phyloP scores from a whole-genome alignment of 495 filamentous ascomycete species.

The Penicillium dipodomyicola region DNA sequence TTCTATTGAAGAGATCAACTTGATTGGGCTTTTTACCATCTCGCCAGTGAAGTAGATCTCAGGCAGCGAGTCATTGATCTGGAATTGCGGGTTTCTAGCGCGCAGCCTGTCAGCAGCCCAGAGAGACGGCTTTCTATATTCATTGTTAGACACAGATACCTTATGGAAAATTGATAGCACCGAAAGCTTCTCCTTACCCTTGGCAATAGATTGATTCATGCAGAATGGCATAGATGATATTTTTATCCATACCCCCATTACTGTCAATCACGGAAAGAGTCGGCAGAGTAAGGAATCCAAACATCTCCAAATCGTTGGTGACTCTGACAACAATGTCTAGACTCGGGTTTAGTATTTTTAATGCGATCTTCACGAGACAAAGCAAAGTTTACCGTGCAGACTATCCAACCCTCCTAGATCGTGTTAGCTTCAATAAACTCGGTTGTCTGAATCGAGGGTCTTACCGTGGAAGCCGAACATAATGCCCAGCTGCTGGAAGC shows the following conservation, averaged over 20 bases:
- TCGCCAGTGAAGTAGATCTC: conserved; percentile 81
- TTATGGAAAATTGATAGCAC: background rate
- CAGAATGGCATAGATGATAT: conserved; percentile 77
- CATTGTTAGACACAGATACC: conserved; percentile 16
- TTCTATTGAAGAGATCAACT: background rate
- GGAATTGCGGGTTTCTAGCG: conserved; percentile 41
- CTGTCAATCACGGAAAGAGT: conserved; percentile 66
- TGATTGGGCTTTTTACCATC: conserved; percentile 53
- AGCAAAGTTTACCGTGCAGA: conserved; percentile 53
- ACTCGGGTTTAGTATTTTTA: conserved; percentile 5
- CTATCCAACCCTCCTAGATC: conserved; percentile 59
- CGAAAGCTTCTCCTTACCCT: conserved; percentile 33
- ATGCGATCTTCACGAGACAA: background rate
- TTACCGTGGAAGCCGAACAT: conserved; percentile 72
- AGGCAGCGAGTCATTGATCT: conserved; percentile 47
- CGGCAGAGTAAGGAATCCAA: conserved; percentile 68
- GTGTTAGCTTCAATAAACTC: conserved; percentile 15
- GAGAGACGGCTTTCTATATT: conserved; percentile 48
- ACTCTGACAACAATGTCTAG: conserved; percentile 66
- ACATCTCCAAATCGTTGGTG: conserved; percentile 65
- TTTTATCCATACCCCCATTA: conserved; percentile 64
- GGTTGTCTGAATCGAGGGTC: conserved; percentile 5
- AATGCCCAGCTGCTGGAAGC: conserved; percentile 74
- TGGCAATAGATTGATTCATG: conserved; percentile 85
- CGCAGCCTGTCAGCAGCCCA: conserved; percentile 63